phyloP scores from a whole-genome alignment of 1,139 yeast genomes.

The Candida glucosophila region DNA sequence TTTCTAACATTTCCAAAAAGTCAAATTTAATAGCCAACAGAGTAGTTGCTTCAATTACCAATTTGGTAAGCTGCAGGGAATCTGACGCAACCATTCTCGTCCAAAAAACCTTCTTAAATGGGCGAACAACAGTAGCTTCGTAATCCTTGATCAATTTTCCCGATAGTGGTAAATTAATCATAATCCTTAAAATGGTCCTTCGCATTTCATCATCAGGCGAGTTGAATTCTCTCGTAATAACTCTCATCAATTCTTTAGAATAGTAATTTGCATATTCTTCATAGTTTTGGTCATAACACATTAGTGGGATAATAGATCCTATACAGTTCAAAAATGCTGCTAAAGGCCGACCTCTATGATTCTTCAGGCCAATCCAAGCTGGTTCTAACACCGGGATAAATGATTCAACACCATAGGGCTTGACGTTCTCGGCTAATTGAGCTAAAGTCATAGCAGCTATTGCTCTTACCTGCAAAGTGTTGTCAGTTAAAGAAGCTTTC shows the following conservation, averaged over 20 bases:
- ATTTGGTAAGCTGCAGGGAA: slow-evolving; percentile 36
- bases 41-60: slow-evolving; percentile 70
- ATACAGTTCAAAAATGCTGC: slow-evolving; percentile 73
- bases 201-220: slow-evolving; percentile 91
- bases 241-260: slow-evolving; percentile 61
- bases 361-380: slow-evolving; percentile 70
- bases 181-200: slow-evolving; percentile 49
- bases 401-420: slow-evolving; percentile 87
- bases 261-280: slow-evolving; percentile 75
- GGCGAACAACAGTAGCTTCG: slow-evolving; percentile 40
- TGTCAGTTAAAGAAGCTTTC: slow-evolving; percentile 58
- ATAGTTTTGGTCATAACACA: slow-evolving; percentile 47
- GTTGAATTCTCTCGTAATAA: slow-evolving; percentile 62
- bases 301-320: slow-evolving; percentile 75
- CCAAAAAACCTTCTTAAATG: slow-evolving; percentile 76
- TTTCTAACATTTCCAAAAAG: slow-evolving; percentile 49
- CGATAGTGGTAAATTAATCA: slow-evolving; percentile 25
- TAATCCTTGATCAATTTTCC: slow-evolving; percentile 20
- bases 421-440: slow-evolving; percentile 74
- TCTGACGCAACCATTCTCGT: slow-evolving; percentile 57
- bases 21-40: slow-evolving; percentile 65
- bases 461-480: slow-evolving; percentile 56
- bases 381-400: slow-evolving; percentile 67
- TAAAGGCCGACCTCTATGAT: slow-evolving; percentile 70
- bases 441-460: slow-evolving; percentile 67